Percentiles rank a stretch among this genome's conserved stretches.
These are phyloP conservation scores for Capronia epimyces DNA, from an alignment of 2,329 filamentous ascomycete species.

Conservation along the genomic window DNA sequence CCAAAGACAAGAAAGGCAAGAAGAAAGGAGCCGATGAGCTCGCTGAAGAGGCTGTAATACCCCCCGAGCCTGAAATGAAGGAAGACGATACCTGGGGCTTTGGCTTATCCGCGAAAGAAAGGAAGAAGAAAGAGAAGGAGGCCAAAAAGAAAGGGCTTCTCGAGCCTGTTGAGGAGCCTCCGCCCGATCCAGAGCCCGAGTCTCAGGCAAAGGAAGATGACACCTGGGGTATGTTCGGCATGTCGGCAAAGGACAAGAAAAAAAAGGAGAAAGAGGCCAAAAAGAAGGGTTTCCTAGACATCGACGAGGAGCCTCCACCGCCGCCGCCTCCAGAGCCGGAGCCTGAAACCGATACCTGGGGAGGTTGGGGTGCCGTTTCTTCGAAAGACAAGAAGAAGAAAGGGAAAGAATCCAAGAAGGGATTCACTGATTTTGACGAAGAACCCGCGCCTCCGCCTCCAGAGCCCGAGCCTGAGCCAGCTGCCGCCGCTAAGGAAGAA, in stretches of 20 bases:
- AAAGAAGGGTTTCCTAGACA: conserved; percentile 27
- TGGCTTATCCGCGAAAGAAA: conserved; percentile 3
- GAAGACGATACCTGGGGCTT: conserved; percentile 3
- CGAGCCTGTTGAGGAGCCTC: conserved; percentile 20
- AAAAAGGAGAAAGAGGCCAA: conserved; percentile 42
- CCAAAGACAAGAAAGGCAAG: conserved; percentile 32
- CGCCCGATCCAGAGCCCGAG: conserved; percentile 28
- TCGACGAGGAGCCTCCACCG: conserved; percentile 26
- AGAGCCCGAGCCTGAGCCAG: conserved; percentile 1
- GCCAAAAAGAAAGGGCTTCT: conserved; percentile 12
- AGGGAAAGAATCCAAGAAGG: conserved; percentile 40
- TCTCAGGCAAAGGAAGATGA: conserved; percentile 32
- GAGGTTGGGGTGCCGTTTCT: conserved; percentile 1
- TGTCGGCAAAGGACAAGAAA: conserved; percentile 41
- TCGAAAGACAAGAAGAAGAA: conserved; percentile 33
- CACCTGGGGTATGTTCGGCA: conserved; percentile 30
- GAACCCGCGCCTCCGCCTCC: background rate
- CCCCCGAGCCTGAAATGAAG: background rate
- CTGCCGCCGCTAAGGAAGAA: background rate
- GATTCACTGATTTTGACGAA: conserved; percentile 1
- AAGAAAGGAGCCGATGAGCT: conserved; percentile 27
- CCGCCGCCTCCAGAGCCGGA: conserved; percentile 29
- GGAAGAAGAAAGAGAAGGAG: conserved; percentile 36
- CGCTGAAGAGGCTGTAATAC: background rate
- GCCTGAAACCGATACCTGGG: conserved; percentile 9